Base-by-base conservation (phyloP, 1,284 basidiomycete species). In the Hymenochaete sp. region DNA sequence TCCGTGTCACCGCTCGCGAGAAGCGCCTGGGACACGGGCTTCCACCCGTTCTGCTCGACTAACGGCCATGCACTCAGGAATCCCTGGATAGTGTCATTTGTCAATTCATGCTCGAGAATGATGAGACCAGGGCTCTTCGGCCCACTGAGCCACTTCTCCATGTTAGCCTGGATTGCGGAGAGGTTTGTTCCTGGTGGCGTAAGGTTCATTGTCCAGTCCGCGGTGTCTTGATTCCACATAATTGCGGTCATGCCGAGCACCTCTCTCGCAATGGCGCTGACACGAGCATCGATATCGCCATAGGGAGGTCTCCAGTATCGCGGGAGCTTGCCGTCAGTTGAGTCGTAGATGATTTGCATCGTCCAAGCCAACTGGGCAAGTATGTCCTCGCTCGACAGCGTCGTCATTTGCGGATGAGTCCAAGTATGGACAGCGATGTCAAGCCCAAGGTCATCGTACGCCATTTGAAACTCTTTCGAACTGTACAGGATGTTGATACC, bases 101-200 rank as follows among this genome's bases (percentile, higher is more conserved):
- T 73, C n/a, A 83, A 64, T 62, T 93, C 91, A 63, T 95, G 91
- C 63, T 93, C 84, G 52, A 93, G 72, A 49, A 89, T 71, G 54
- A 92, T 72, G 14, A 92, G 71, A 27, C 90, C 90, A 7, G 82
- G 79, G 8, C 60, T 62, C 59, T 88, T 85, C 39, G 81, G 67
- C 36, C 79, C 75, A 32, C 70, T 62, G 29, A 82, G 62, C 76
- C 79, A 86, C 45, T 64, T 53, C 18, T 66, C 61, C 63, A 86
- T 68, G 43, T 65, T 62, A 0, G 58, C 42, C 36, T 70, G 61
- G 51, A 86, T 69, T 25, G 55, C 54, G 1, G 67, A 55, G 11
- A 61, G 52, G 0, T 71, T 75, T 2, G 72, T 72, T 3, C 55
- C 38, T 31, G 64, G 67, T 4, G 64, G 62, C 3, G 57, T 55